A percentile compares a stretch with the other conserved stretches of the same genome.
Conservation (phyloP, 352 stramenopile genomes). For the Vaucheria bursata region DNA sequence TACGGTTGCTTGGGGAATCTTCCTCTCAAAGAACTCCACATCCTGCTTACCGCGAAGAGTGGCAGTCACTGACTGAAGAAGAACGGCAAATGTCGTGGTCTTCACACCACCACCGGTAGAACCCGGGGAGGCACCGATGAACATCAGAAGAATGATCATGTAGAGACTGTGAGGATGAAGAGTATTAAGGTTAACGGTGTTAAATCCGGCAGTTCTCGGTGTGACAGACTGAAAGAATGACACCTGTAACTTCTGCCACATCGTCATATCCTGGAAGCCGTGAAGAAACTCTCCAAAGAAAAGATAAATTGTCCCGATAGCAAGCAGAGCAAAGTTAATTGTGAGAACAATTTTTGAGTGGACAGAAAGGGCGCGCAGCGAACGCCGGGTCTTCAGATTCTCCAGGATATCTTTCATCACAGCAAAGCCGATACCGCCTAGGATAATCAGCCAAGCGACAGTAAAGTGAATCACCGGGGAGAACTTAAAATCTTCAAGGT, state of each 20-base stretch:
- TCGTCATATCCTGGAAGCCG: neutral
- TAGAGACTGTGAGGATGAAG: neutral
- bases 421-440: neutral
- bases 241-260: neutral
- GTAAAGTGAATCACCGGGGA: neutral
- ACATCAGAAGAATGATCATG: neutral
- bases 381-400: neutral
- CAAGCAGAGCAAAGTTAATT: neutral
- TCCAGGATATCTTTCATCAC: neutral
- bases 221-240: neutral
- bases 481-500: conserved; percentile 4
- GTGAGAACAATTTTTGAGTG: neutral
- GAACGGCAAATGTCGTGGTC: neutral
- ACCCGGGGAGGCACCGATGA: neutral
- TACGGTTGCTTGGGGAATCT: neutral
- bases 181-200: neutral
- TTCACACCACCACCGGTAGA: neutral
- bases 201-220: neutral
- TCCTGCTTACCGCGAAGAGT: neutral
- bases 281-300: neutral
- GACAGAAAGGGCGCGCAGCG: neutral
- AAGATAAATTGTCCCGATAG: neutral
- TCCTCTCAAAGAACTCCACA: neutral
- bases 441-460: neutral
- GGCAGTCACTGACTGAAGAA: neutral